These are phyloP conservation scores for Diplodia mutila DNA, from an alignment of 2,329 filamentous ascomycete genomes.

Conservation along the genomic window DNA sequence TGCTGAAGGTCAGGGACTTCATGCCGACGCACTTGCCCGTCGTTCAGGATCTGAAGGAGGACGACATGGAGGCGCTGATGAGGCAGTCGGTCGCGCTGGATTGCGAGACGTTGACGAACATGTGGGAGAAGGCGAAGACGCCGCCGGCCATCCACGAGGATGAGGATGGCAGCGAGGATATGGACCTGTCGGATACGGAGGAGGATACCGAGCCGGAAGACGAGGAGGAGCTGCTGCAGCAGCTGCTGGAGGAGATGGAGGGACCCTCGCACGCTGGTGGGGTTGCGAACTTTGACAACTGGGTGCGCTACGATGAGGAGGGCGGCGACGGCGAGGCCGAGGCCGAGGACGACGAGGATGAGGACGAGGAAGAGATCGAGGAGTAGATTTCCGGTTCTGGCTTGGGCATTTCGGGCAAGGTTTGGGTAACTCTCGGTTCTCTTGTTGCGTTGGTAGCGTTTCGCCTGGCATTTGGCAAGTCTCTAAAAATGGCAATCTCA, in stretches of 20 bases:
- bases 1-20: background rate
- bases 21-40: background rate
- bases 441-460: background rate
- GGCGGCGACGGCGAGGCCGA: background rate
- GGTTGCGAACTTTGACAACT: too few relatives aligned
- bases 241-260: background rate
- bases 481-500: background rate
- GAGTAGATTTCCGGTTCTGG: background rate
- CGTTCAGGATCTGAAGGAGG: background rate
- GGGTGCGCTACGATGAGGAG: too few relatives aligned
- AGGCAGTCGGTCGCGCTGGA: background rate
- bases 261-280: too few relatives aligned
- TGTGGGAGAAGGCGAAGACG: background rate
- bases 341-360: background rate
- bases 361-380: background rate
- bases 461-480: background rate
- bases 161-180: background rate
- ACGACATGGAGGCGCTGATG: background rate
- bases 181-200: background rate
- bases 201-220: background rate
- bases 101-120: background rate
- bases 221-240: background rate
- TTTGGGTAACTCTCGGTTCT: background rate
- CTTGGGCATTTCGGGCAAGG: background rate
- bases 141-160: too few relatives aligned